Evolutionary conservation across 2,329 filamentous ascomycete genomes (phyloP).

Genomic region (Alternaria triticina): DNA sequence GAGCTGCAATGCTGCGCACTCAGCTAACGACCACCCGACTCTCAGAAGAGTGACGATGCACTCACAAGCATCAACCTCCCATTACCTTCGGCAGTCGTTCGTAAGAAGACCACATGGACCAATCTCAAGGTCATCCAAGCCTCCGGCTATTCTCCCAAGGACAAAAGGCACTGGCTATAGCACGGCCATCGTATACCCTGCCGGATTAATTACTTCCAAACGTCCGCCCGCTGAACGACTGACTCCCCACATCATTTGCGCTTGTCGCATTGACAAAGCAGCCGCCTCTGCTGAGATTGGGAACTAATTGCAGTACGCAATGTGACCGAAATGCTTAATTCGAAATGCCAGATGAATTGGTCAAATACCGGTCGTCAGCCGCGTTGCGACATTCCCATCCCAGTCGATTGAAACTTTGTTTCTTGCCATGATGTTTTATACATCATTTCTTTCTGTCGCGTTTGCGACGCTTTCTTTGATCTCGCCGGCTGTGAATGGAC

Average conservation of each 20-base stretch:
- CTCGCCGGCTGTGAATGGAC: background rate
- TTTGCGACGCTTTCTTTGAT: background rate
- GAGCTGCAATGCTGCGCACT: background rate
- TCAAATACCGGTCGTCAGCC: background rate
- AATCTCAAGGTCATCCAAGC: background rate
- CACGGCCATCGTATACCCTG: slow-evolving; percentile 5
- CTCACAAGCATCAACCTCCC: background rate
- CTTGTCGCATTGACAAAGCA: background rate
- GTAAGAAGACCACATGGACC: background rate
- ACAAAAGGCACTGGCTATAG: background rate
- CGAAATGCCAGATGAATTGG: background rate
- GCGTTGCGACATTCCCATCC: too few relatives aligned
- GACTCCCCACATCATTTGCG: slow-evolving; percentile 3
- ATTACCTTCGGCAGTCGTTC: background rate
- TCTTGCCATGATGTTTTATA: background rate
- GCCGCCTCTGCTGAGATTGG: slow-evolving; percentile 8
- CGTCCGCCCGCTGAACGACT: background rate
- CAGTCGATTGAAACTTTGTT: background rate
- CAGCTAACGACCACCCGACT: background rate
- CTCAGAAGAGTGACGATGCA: background rate
- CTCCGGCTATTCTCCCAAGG: background rate
- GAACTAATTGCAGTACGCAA: slow-evolving; percentile 1
- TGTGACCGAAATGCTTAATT: background rate
- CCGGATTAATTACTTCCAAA: slow-evolving; percentile 22
- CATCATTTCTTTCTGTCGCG: background rate